Conservation (phyloP, 106 monocot genomes). For the Dendrobium nobile region DNA sequence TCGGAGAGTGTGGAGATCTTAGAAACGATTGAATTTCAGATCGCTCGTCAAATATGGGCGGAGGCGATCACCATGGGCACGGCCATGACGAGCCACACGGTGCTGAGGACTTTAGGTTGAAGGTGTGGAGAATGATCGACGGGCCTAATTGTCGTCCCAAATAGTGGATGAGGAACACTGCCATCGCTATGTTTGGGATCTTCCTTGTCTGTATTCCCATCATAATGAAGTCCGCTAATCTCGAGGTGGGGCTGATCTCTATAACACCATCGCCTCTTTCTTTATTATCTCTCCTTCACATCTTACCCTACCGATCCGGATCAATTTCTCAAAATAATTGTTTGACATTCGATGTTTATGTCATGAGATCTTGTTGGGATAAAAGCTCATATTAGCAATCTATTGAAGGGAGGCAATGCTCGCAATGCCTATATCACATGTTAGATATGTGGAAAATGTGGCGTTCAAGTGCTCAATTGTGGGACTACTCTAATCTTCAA, state of each 20-base stretch:
- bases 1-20: background rate
- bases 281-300: background rate
- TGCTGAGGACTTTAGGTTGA: slow-evolving; percentile 47
- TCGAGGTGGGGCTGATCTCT: slow-evolving; percentile 43
- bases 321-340: background rate
- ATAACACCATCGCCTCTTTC: background rate
- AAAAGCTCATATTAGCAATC: too few species aligned
- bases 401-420: too few species aligned
- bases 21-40: background rate
- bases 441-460: too few species aligned
- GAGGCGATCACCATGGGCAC: slow-evolving; percentile 16
- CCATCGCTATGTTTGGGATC: slow-evolving; percentile 76
- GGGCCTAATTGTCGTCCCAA: slow-evolving; percentile 84
- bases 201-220: slow-evolving; percentile 92
- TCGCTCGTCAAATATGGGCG: slow-evolving; percentile 16
- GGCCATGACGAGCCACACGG: slow-evolving; percentile 12
- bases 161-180: slow-evolving; percentile 92
- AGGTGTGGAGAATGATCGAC: slow-evolving; percentile 90
- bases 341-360: background rate
- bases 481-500: too few species aligned
- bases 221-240: slow-evolving; percentile 84
- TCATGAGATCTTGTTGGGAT: background rate
- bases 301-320: background rate
- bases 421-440: too few species aligned
- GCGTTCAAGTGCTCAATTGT: too few species aligned